phyloP scores from a whole-genome alignment of 2,329 filamentous ascomycete species.

The Rutstroemia sp. region DNA sequence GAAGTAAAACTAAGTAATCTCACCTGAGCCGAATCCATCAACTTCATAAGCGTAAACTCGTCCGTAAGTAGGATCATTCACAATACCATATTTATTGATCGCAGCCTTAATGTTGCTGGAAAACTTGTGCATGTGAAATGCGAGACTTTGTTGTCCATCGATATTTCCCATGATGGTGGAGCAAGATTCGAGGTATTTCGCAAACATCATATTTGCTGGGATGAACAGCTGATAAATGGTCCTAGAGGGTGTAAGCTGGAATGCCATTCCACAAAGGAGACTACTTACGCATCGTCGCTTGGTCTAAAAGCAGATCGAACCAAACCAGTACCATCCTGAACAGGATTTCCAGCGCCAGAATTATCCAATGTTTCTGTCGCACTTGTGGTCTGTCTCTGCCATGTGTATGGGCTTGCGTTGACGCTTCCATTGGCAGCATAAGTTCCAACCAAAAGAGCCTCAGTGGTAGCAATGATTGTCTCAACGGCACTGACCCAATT shows the following conservation, averaged over 20 bases:
- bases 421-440: conserved; percentile 56
- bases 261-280: not conserved
- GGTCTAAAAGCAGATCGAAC: conserved; percentile 84
- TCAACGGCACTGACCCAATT: conserved; percentile 69
- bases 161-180: conserved; percentile 45
- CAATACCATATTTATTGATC: conserved; percentile 64
- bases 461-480: conserved; percentile 59
- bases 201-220: conserved; percentile 82
- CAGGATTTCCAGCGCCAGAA: conserved; percentile 69
- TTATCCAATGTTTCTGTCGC: conserved; percentile 79
- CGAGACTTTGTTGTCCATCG: conserved; percentile 42
- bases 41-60: conserved; percentile 73
- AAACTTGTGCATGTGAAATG: conserved; percentile 48
- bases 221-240: conserved; percentile 79
- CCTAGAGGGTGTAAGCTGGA: conserved; percentile 8
- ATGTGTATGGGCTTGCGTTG: conserved; percentile 60
- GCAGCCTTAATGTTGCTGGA: conserved; percentile 57
- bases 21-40: conserved; percentile 57
- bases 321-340: conserved; percentile 67
- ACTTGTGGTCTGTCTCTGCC: conserved; percentile 62
- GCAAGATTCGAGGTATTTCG: conserved; percentile 49
- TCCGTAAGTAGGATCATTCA: conserved; percentile 53
- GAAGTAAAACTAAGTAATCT: conserved; percentile 25
- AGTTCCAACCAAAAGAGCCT: conserved; percentile 65
- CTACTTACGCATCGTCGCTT: conserved; percentile 67